Evolutionary conservation across 495 filamentous ascomycete genomes (phyloP).

Genomic region (Chaetomidium leptoderma): DNA sequence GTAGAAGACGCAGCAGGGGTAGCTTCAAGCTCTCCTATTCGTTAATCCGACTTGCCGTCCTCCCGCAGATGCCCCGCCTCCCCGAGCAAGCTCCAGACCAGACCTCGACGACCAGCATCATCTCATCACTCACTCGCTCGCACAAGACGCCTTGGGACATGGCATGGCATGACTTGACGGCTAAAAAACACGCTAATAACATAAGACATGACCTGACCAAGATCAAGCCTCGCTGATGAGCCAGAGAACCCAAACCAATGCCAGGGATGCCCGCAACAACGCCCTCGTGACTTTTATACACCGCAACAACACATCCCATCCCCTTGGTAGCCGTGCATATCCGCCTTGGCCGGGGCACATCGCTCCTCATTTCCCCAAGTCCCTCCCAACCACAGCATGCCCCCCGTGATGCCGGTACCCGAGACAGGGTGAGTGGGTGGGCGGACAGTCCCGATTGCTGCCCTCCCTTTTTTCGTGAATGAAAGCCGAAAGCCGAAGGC

Average conservation of each 20-base stretch:
- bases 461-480: neutral
- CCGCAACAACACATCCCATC: neutral
- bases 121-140: too few species aligned
- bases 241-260: neutral
- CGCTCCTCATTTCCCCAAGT: neutral
- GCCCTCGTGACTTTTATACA: neutral
- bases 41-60: too few species aligned
- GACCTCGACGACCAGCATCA: neutral
- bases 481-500: neutral
- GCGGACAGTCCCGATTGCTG: neutral
- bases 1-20: neutral
- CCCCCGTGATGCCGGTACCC: neutral
- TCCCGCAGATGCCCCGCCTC: too few species aligned
- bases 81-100: neutral
- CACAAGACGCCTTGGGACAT: neutral
- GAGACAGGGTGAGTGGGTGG: conserved; percentile 5
- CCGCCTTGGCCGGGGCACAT: neutral
- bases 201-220: neutral
- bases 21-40: conserved; percentile 12
- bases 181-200: neutral
- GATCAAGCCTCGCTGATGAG: neutral
- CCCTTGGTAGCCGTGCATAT: conserved; percentile 5
- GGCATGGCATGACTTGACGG: neutral
- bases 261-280: neutral
- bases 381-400: neutral